A percentile compares a stretch with the other conserved stretches of the same genome.
Conservation (phyloP, 768 basidiomycete genomes). For the Exsudoporus frostii region DNA sequence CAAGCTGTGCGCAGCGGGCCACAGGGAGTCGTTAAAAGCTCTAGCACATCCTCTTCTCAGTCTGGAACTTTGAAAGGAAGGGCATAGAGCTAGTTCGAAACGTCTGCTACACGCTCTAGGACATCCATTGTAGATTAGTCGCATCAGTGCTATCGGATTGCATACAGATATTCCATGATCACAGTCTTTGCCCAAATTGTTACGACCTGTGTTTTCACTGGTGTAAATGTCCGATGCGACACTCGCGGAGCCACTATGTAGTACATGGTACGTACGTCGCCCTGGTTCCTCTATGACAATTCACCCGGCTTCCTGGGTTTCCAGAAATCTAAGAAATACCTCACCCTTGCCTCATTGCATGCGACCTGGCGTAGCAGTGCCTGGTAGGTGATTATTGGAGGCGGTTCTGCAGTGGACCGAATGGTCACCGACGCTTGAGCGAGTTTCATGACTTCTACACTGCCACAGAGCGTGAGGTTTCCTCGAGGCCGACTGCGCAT, state of each 20-base stretch:
- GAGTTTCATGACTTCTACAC: conserved; percentile 6
- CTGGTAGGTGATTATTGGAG: conserved; percentile 3
- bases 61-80: conserved; percentile 23
- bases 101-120: not conserved
- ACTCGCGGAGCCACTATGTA: not conserved
- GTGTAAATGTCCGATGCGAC: not conserved
- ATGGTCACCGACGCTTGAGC: conserved; percentile 4
- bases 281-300: not conserved
- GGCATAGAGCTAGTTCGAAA: not conserved
- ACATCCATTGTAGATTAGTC: conserved; percentile 26
- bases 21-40: conserved; percentile 18
- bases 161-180: conserved; percentile 1
- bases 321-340: conserved; percentile 11
- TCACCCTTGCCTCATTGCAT: conserved; percentile 24
- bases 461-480: conserved; percentile 22
- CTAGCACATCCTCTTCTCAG: conserved; percentile 27
- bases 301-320: not conserved
- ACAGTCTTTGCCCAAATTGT: not conserved
- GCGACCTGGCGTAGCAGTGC: conserved; percentile 7
- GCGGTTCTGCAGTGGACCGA: conserved; percentile 10
- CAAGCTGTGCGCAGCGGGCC: conserved; percentile 8
- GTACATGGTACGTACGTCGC: not conserved
- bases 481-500: conserved; percentile 26
- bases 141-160: conserved; percentile 7
- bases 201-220: not conserved